phyloP scores from a whole-genome alignment of 1,284 basidiomycete genomes.

The Moesziomyces parantarcticus region DNA sequence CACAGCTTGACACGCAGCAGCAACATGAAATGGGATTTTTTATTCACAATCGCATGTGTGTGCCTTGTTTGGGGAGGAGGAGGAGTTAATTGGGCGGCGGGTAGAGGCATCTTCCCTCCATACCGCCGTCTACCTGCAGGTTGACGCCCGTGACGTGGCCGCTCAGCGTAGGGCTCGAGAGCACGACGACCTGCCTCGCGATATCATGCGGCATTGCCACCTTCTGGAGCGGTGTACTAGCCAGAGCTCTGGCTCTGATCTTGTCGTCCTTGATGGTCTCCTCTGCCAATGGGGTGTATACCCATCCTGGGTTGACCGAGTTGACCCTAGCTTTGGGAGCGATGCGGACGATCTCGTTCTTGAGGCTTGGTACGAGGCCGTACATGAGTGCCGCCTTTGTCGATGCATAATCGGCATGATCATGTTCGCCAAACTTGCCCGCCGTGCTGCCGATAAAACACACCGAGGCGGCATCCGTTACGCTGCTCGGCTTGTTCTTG shows the following conservation, averaged over 20 bases:
- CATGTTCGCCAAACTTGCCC: conserved; percentile 79
- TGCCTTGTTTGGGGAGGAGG: too few species aligned
- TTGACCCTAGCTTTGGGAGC: conserved; percentile 79
- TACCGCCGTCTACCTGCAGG: conserved; percentile 79
- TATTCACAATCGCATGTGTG: too few species aligned
- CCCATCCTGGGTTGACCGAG: conserved; percentile 78
- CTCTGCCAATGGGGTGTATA: conserved; percentile 75
- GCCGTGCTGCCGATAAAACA: conserved; percentile 78
- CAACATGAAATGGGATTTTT: too few species aligned
- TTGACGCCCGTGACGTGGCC: conserved; percentile 79
- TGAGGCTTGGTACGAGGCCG: conserved; percentile 76
- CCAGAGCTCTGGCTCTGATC: conserved; percentile 69
- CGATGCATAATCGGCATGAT: conserved; percentile 59
- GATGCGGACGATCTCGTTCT: conserved; percentile 82
- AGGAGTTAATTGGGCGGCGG: conserved; percentile 22
- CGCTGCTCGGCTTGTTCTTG: conserved; percentile 68
- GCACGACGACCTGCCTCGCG: conserved; percentile 75
- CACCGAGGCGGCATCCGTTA: conserved; percentile 74
- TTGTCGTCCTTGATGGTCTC: conserved; percentile 69
- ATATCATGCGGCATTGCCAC: conserved; percentile 76
- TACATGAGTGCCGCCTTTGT: conserved; percentile 76
- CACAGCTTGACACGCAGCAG: too few species aligned
- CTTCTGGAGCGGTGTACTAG: conserved; percentile 78
- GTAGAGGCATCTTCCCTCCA: conserved; percentile 74
- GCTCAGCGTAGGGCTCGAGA: conserved; percentile 75